Evolutionary conservation across 768 basidiomycete genomes (phyloP), one percentile per base, ranked within the genome.

Genomic region (Gelatoporia subvermispora): DNA sequence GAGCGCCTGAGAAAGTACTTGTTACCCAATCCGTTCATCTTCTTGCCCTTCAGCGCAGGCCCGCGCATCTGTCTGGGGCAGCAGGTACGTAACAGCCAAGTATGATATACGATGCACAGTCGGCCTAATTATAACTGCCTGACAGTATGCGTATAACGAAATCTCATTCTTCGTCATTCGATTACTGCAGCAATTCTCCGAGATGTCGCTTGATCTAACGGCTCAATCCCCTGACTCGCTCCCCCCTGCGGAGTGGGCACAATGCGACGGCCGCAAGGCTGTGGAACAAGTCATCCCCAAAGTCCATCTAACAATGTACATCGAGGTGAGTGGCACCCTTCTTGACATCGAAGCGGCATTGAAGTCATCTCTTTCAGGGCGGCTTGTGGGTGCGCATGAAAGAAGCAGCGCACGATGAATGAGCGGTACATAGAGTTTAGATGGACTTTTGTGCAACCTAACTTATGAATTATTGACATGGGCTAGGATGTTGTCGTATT

Each of bases 61-160:
- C 56, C 54, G 35, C 43, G 53, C 13, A 55, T 55, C 43, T 54
- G 53, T 40, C 56, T 60, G 46, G 60, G 52, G 15, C 58, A 53
- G 45, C 55, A 57, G 53, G 48, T 50, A 18, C 41, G 48, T 21
- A 21, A 13, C 36, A 23, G 35, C 34, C 18, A 37, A 38, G 17
- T 17, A 41, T 35, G 28, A 8, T 11, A 3, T 22, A 22, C 41
- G 23, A 8, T 3, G 9, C 10, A 45, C 16, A 15, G 16, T 10
- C 17, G 18, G 23, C 44, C 17, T 17, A 11, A 34, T 11, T 36
- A 34, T 3, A 3, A 8, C 41, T 24, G 21, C 43, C 9, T 45
- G 35, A 21, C 49, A 82, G 75, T 83, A 82, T 56, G 83, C 84
- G 4, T 85, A 84, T 62, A 72, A 82, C 52, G 81, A 84, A 56